Evolutionary conservation across 192 early-diverging fungal genomes (phyloP).

Genomic region (Backusella sp.): DNA sequence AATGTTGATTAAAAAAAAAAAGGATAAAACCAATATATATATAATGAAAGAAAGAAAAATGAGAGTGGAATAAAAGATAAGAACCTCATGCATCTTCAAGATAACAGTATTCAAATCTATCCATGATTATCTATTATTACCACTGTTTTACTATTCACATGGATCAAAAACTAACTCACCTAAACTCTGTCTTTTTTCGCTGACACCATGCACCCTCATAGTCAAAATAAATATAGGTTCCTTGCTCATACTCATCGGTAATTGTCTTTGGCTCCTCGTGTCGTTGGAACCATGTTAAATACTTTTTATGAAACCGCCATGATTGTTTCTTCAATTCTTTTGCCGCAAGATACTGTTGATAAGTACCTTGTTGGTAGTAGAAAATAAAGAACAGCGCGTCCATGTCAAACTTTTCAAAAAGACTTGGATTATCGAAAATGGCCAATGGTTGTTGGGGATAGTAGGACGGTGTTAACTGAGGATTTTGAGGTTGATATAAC

Average conservation of each 20-base stretch:
- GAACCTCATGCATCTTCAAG: conserved; percentile 27
- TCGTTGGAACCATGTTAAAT: conserved; percentile 98
- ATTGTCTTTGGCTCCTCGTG: conserved; percentile 95
- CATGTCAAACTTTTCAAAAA: conserved; percentile 90
- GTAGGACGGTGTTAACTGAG: conserved; percentile 84
- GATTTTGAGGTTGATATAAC: conserved; percentile 70
- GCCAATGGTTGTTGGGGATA: conserved; percentile 87
- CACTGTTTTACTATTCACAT: neutral
- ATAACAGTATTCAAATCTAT: conserved; percentile 34
- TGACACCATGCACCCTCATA: conserved; percentile 97
- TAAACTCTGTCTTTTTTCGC: conserved; percentile 94
- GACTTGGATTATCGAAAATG: conserved; percentile 78
- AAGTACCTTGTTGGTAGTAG: conserved; percentile 96
- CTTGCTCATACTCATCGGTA: conserved; percentile 96
- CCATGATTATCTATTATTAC: neutral
- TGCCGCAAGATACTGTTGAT: conserved; percentile 95
- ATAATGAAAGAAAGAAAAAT: neutral
- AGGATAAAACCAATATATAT: neutral
- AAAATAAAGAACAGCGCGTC: conserved; percentile 98
- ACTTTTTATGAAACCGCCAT: conserved; percentile 99
- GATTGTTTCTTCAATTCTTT: conserved; percentile 94
- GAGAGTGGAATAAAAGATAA: neutral
- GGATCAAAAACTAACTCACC: conserved; percentile 38
- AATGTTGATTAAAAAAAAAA: neutral
- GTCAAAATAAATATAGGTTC: conserved; percentile 99